Evolutionary conservation across 1,139 yeast genomes (phyloP).

Genomic region (Kodamaea alishanica): DNA sequence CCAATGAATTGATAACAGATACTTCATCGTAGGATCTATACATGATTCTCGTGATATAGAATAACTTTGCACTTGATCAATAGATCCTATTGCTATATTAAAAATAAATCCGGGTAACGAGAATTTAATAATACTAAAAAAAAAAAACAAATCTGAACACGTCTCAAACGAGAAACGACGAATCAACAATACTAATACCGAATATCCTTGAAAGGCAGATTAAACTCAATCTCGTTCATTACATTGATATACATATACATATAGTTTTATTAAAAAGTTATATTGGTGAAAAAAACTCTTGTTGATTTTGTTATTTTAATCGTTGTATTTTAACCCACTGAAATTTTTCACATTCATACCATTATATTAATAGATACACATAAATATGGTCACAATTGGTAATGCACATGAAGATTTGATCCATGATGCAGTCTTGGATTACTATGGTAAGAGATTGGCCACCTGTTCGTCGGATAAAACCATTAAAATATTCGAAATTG

Average conservation of each 20-base stretch:
- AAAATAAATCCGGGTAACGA: conserved; percentile 8
- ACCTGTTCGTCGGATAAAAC: conserved; percentile 95
- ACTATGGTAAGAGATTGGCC: conserved; percentile 92
- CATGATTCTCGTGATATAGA: conserved; percentile 12
- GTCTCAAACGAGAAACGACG: conserved; percentile 6
- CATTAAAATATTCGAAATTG: conserved; percentile 87
- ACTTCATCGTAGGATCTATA: conserved; percentile 24
- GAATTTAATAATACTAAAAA: neutral
- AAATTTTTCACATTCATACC: too few relatives aligned
- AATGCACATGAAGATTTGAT: conserved; percentile 86
- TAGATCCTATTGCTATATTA: neutral
- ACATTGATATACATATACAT: too few relatives aligned
- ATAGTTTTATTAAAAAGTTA: too few relatives aligned
- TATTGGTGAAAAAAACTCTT: neutral
- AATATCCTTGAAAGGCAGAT: too few relatives aligned
- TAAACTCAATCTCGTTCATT: neutral
- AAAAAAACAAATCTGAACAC: conserved; percentile 9
- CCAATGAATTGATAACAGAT: conserved; percentile 19
- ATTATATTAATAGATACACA: too few relatives aligned
- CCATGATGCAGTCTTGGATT: conserved; percentile 95
- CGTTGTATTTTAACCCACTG: neutral
- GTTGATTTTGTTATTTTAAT: neutral
- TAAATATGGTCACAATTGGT: conserved; percentile 62
- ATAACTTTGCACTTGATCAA: neutral
- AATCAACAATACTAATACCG: too few relatives aligned